phyloP scores from a whole-genome alignment of 2,329 filamentous ascomycete genomes.

The Ophiostoma perfectum region DNA sequence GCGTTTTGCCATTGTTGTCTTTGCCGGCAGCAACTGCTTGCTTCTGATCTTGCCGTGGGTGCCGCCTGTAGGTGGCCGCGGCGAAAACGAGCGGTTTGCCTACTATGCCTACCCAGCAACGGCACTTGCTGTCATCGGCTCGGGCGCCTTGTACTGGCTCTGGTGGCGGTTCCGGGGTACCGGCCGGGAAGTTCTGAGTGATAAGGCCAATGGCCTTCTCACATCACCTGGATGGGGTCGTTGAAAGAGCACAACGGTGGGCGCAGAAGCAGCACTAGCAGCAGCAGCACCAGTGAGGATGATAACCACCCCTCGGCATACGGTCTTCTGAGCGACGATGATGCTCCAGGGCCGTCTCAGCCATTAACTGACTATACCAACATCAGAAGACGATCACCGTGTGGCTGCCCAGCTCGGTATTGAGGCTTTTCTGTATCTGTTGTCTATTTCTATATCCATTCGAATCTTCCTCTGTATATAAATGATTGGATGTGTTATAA shows the following conservation, averaged over 20 bases:
- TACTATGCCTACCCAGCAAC: not conserved
- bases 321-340: not conserved
- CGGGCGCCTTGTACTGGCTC: not conserved
- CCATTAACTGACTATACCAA: not conserved
- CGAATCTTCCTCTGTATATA: no score
- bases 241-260: not conserved
- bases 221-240: not conserved
- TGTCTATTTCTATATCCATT: no score
- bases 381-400: not conserved
- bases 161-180: not conserved
- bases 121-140: not conserved
- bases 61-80: not conserved
- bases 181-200: not conserved
- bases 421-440: not conserved
- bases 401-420: not conserved
- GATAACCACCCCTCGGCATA: not conserved
- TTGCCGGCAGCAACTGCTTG: not conserved
- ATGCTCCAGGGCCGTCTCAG: not conserved
- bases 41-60: not conserved
- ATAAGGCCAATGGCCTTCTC: not conserved
- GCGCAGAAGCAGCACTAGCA: not conserved
- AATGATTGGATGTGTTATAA: not conserved
- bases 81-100: not conserved
- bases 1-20: not conserved
- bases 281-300: not conserved